These are phyloP conservation scores for Akanthomyces muscarius DNA, from an alignment of 2,329 filamentous ascomycete species.

Conservation along the genomic window DNA sequence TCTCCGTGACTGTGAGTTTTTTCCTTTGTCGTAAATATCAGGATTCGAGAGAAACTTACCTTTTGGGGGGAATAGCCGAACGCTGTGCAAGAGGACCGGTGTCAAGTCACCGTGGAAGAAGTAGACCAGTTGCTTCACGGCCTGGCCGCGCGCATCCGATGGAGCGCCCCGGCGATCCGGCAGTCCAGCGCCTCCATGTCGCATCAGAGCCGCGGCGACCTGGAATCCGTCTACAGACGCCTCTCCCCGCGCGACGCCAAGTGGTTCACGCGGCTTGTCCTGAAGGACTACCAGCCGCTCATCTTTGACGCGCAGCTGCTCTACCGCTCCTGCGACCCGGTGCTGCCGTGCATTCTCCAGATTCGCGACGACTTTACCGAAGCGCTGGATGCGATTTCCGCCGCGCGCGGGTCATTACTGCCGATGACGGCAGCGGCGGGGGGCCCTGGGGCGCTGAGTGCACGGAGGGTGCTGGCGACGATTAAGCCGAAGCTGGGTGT, in stretches of 20 bases:
- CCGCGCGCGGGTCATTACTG: constrained; percentile 21
- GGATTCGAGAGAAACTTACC: neutral
- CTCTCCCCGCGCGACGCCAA: constrained; percentile 69
- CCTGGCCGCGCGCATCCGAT: constrained; percentile 64
- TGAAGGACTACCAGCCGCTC: constrained; percentile 72
- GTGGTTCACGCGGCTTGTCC: constrained; percentile 77
- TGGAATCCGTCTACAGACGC: constrained; percentile 56
- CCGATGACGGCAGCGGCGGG: constrained; percentile 11
- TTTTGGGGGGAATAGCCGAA: constrained; percentile 39
- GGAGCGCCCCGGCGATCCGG: constrained; percentile 63
- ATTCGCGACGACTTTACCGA: constrained; percentile 65
- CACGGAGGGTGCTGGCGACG: constrained; percentile 24
- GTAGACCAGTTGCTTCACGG: constrained; percentile 63
- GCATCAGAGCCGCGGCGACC: constrained; percentile 36
- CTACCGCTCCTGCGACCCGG: constrained; percentile 60
- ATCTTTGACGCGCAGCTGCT: constrained; percentile 54
- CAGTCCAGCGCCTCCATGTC: constrained; percentile 27
- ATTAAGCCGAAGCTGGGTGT: constrained; percentile 54
- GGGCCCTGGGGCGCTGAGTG: constrained; percentile 5
- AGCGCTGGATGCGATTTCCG: constrained; percentile 53
- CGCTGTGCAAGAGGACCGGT: constrained; percentile 28
- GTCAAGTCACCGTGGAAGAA: constrained; percentile 62
- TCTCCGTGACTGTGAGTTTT: constrained; percentile 53
- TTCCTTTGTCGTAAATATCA: too few species aligned
- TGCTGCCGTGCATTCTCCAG: constrained; percentile 65